These are phyloP conservation scores for Penicillium crystallinum DNA, from an alignment of 495 filamentous ascomycete genomes.

Conservation along the genomic window DNA sequence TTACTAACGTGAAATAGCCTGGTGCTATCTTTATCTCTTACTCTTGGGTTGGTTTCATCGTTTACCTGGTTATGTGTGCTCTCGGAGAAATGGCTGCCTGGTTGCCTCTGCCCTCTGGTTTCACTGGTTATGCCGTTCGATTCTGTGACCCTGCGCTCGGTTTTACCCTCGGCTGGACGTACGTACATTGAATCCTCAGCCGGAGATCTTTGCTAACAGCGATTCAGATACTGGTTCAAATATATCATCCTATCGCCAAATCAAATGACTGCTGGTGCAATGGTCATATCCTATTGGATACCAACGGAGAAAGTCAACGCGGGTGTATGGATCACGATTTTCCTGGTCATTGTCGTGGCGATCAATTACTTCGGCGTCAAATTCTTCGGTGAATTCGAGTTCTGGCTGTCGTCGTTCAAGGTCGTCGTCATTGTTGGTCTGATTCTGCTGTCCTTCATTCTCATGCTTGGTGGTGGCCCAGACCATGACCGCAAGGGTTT, in stretches of 20 bases:
- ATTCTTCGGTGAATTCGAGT: conserved; percentile 79
- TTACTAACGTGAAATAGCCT: conserved; percentile 49
- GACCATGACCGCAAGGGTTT: conserved; percentile 68
- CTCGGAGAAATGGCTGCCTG: conserved; percentile 68
- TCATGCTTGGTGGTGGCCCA: conserved; percentile 71
- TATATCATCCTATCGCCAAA: conserved; percentile 76
- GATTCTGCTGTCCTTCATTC: conserved; percentile 60
- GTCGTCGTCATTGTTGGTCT: conserved; percentile 66
- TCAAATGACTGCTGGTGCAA: conserved; percentile 71
- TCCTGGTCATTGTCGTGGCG: conserved; percentile 45
- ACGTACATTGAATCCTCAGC: conserved; percentile 4
- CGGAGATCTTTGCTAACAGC: not conserved
- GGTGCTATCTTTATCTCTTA: conserved; percentile 64
- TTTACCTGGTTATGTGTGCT: conserved; percentile 61
- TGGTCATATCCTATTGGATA: conserved; percentile 74
- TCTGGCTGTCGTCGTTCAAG: conserved; percentile 74
- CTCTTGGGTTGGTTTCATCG: conserved; percentile 53
- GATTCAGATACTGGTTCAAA: conserved; percentile 51
- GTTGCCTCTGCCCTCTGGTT: conserved; percentile 56
- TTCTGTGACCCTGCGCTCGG: conserved; percentile 63
- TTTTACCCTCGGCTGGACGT: conserved; percentile 63
- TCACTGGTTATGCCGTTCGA: conserved; percentile 57
- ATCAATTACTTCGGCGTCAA: conserved; percentile 57
- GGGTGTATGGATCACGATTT: conserved; percentile 52
- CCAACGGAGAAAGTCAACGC: conserved; percentile 35